Base-by-base conservation (phyloP, 108 stramenopile species). In the Skeletonema menzelii region DNA sequence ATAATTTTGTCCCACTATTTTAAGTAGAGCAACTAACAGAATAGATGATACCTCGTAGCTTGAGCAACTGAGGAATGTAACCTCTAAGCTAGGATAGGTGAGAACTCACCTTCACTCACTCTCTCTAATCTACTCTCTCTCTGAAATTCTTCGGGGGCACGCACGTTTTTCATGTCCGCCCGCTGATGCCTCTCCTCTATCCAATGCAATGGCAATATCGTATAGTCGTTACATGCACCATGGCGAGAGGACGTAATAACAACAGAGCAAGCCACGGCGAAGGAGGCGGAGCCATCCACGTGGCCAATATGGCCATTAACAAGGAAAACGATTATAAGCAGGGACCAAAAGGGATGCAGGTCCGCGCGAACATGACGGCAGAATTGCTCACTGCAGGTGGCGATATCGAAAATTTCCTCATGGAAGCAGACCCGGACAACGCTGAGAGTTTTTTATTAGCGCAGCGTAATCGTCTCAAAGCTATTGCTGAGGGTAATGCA, bases 1-100 rank as follows among this genome's bases (percentile, higher is more conserved):
- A 85, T 42, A 85, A 44, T 35, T 91, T 91, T 77, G 88, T 91
- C 65, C 91, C 91, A 40, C 85, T 91, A 56, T 85, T 91, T 57
- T 91, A 79, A 69, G 13, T 63, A 28, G 1, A 17, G 7, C 31
- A 32, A 3, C 7, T 32, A 32, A n/a, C n/a, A n/a, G n/a, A n/a
- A n/a, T n/a, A n/a, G n/a, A n/a, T n/a, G n/a, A n/a, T n/a, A n/a
- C n/a, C n/a, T n/a, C n/a, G n/a, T n/a, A n/a, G n/a, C n/a, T n/a
- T n/a, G n/a, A n/a, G n/a, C n/a, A n/a, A n/a, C n/a, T n/a, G n/a
- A n/a, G n/a, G n/a, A n/a, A n/a, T n/a, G n/a, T n/a, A n/a, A n/a
- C n/a, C n/a, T n/a, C n/a, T n/a, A n/a, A n/a, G n/a, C n/a, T n/a
- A n/a, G n/a, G n/a, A n/a, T n/a, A n/a, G n/a, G n/a, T n/a, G n/a